These are phyloP conservation scores for Colletotrichum sansevieriae DNA, from an alignment of 2,329 filamentous ascomycete genomes.

Conservation along the genomic window DNA sequence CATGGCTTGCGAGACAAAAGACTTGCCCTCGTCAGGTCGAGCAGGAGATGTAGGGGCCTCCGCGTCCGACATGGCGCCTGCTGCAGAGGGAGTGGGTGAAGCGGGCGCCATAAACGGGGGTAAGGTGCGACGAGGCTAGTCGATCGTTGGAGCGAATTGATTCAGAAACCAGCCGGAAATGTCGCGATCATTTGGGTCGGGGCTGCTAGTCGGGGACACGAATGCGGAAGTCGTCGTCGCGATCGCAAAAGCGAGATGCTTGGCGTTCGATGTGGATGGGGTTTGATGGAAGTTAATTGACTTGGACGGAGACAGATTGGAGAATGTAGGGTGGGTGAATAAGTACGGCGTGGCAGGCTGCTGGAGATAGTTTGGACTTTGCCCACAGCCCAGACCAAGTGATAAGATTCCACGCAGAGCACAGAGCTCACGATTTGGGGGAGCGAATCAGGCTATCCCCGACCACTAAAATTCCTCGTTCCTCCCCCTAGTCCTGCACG, in stretches of 20 bases:
- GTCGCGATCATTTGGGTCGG: conserved; percentile 30
- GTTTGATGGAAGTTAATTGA: conserved; percentile 2
- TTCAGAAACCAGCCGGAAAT: conserved; percentile 24
- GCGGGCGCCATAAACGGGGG: conserved; percentile 51
- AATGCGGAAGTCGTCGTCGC: conserved; percentile 27
- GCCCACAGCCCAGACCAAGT: conserved; percentile 39
- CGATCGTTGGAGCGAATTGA: conserved; percentile 27
- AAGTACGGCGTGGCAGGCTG: conserved; percentile 18
- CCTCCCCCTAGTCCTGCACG: conserved; percentile 18
- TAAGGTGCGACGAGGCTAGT: conserved; percentile 18
- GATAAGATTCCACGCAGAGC: conserved; percentile 37
- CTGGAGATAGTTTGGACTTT: conserved; percentile 27
- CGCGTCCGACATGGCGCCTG: conserved; percentile 58
- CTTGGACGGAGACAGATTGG: conserved; percentile 7
- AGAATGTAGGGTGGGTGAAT: conserved; percentile 26
- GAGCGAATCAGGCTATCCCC: conserved; percentile 37
- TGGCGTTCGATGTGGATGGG: conserved; percentile 1
- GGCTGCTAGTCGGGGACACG: conserved; percentile 17
- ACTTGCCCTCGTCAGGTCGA: conserved; percentile 56
- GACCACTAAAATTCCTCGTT: conserved; percentile 31
- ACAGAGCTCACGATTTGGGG: conserved; percentile 40
- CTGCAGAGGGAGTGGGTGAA: conserved; percentile 53
- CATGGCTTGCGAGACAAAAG: conserved; percentile 59
- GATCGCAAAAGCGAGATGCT: conserved; percentile 26
- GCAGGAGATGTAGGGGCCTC: conserved; percentile 62